These are phyloP conservation scores for Xylaria acuta DNA, from an alignment of 495 filamentous ascomycete species.

Conservation along the genomic window DNA sequence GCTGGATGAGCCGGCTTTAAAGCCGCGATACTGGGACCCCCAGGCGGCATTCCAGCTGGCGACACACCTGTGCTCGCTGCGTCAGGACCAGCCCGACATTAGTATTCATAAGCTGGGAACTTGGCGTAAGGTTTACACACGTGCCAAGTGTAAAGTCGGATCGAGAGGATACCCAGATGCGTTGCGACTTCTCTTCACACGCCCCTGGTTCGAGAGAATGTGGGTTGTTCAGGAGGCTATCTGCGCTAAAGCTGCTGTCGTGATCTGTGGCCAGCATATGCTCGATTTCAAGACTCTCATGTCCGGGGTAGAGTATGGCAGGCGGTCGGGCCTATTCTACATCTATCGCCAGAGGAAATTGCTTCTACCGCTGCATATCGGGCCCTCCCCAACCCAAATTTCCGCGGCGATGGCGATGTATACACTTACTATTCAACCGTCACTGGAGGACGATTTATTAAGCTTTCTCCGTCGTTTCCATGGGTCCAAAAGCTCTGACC, in stretches of 20 bases:
- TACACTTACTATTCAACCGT: neutral
- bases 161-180: neutral
- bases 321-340: neutral
- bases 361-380: neutral
- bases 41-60: neutral
- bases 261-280: neutral
- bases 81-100: neutral
- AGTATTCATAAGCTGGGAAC: neutral
- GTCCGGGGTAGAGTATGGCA: neutral
- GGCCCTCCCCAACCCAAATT: neutral
- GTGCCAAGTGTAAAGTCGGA: neutral
- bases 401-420: conserved; percentile 6
- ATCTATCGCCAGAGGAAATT: neutral
- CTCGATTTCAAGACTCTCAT: neutral
- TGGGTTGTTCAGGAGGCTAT: neutral
- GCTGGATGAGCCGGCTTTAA: neutral
- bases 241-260: neutral
- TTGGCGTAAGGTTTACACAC: neutral
- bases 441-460: neutral
- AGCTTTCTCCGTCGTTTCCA: conserved; percentile 9
- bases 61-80: neutral
- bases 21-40: conserved; percentile 2
- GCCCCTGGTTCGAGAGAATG: conserved; percentile 5
- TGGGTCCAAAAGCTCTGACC: neutral
- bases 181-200: neutral